These are phyloP conservation scores for Debaryomyces nepalensis DNA, from an alignment of 1,139 yeast genomes.

Conservation along the genomic window DNA sequence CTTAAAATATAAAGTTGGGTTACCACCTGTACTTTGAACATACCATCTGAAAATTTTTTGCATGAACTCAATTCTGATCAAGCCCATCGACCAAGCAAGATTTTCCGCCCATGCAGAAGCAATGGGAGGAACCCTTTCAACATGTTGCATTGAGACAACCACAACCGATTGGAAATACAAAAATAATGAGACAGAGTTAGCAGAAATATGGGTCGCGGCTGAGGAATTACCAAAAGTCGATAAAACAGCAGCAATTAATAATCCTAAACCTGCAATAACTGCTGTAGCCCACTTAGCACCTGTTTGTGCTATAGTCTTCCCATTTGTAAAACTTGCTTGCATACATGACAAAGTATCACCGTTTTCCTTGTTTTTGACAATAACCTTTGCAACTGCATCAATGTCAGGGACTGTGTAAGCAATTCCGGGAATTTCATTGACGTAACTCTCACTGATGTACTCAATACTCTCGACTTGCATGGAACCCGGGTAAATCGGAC, in stretches of 20 bases:
- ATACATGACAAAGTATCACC: slow-evolving; percentile 63
- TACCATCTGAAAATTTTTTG: slow-evolving; percentile 82
- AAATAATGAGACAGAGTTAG: slow-evolving; percentile 74
- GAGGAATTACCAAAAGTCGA: slow-evolving; percentile 78
- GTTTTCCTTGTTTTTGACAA: slow-evolving; percentile 40
- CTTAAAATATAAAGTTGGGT: slow-evolving; percentile 63
- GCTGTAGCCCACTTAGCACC: slow-evolving; percentile 90
- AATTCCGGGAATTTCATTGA: slow-evolving; percentile 64
- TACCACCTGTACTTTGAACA: slow-evolving; percentile 78
- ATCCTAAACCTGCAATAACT: slow-evolving; percentile 76
- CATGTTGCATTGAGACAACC: slow-evolving; percentile 72
- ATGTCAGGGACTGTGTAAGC: slow-evolving; percentile 79
- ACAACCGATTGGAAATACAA: slow-evolving; percentile 80
- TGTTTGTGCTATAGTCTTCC: slow-evolving; percentile 72
- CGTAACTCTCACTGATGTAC: slow-evolving; percentile 53
- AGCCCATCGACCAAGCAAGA: slow-evolving; percentile 86
- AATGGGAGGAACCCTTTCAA: slow-evolving; percentile 75
- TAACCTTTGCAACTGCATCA: slow-evolving; percentile 69
- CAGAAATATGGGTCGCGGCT: slow-evolving; percentile 78
- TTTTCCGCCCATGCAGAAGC: slow-evolving; percentile 83
- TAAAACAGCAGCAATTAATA: slow-evolving; percentile 66
- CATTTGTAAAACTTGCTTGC: slow-evolving; percentile 70
- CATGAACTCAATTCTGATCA: slow-evolving; percentile 70
- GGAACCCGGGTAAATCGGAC: slow-evolving; percentile 75
- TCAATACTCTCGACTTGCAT: slow-evolving; percentile 69